Evolutionary conservation across 805 yeast species (phyloP), one percentile per base, ranked within the genome.

Genomic region (Tetrapisispora arboricola): DNA sequence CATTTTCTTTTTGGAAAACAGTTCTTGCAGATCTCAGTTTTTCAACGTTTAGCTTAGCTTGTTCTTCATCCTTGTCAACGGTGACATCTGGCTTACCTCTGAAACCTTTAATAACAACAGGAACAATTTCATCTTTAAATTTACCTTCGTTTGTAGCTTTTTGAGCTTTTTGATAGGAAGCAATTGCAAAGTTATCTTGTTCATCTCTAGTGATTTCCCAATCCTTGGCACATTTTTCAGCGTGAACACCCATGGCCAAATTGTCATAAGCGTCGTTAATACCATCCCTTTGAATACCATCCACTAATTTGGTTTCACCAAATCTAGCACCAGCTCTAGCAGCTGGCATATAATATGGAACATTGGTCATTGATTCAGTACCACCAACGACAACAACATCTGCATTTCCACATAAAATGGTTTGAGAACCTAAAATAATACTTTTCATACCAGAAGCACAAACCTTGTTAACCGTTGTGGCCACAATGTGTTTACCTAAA

Each of bases 381-480:
- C 98, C 98, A 52, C 97, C 98, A 26, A 92, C 94, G 50, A 92
- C 83, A 35, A 92, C 92, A 45, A 92, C 80, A 57, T 88, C 96
- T 42, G 95, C 94, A 48, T 73, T 71, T 41, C 97, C 96, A 49
- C 92, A 75, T 58, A 83, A 64, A 53, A 90, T 88, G 40, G 88
- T 70, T 68, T 88, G 97, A 31, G 96, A 87, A 47, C 84, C 98
- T 45, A 84, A 65, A 54, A 88, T 86, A 55, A 87, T 78, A 33
- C 96, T 76, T 68, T 92, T 90, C 77, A 88, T 68, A 53, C 96
- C 97, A 11, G 95, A 84, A 32, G 98, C 95, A 71, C 98, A 92
- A 43, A 92, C 97, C 70, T 90, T 90, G 76, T 92, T 92, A 51
- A 90, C 74, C 30, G 96, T 83, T 41, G 96, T 76, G 44, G 96